Evolutionary conservation across 495 filamentous ascomycete species (phyloP).

Genomic region (Tirmania nivea): DNA sequence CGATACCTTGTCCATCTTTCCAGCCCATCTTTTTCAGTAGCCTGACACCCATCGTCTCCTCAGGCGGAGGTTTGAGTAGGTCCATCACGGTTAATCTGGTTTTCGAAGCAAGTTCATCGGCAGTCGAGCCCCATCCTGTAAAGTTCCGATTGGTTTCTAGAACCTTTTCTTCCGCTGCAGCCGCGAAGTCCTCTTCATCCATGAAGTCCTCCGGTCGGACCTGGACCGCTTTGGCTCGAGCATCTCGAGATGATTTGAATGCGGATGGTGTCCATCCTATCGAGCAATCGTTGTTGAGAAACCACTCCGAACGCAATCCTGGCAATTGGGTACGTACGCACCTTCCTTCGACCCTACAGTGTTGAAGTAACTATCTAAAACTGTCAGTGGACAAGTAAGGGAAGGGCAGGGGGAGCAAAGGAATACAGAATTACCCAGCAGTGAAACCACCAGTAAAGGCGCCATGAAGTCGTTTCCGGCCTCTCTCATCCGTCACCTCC

Average conservation of each 20-base stretch:
- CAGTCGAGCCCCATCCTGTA: constrained; percentile 54
- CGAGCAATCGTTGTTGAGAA: not conserved
- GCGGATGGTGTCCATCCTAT: constrained; percentile 65
- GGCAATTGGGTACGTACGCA: constrained; percentile 1
- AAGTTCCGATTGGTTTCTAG: constrained; percentile 53
- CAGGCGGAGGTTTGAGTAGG: constrained; percentile 41
- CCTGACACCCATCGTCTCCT: constrained; percentile 78
- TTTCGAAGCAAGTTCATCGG: constrained; percentile 30
- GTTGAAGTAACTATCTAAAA: constrained; percentile 61
- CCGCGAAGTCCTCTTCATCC: constrained; percentile 90
- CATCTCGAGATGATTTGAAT: constrained; percentile 74
- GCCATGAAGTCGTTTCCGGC: constrained; percentile 77
- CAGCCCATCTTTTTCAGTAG: constrained; percentile 88
- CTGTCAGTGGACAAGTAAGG: not conserved
- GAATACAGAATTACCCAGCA: constrained; percentile 48
- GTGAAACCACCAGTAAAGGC: constrained; percentile 95
- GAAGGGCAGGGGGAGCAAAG: not conserved
- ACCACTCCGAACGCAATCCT: too few species aligned
- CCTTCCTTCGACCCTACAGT: constrained; percentile 93
- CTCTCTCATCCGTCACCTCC: constrained; percentile 83
- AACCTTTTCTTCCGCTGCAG: constrained; percentile 52
- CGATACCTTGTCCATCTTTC: constrained; percentile 82
- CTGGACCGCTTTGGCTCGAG: constrained; percentile 45
- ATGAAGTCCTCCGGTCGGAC: constrained; percentile 76
- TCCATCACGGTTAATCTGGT: constrained; percentile 42